Base-by-base conservation (phyloP, 2,329 filamentous ascomycete species). In the Chrysoporthe puriensis region DNA sequence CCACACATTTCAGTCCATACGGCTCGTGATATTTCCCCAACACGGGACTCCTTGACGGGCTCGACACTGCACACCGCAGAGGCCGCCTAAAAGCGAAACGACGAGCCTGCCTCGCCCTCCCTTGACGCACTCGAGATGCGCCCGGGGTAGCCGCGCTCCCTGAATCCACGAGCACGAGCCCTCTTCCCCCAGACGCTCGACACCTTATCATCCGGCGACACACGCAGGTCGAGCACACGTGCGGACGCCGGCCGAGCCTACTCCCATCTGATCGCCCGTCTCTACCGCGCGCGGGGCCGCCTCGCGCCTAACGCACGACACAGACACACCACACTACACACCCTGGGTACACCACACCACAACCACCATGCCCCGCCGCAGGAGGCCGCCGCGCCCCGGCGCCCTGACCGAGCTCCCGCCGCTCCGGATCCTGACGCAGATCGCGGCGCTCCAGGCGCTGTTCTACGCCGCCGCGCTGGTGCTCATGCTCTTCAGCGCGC, bases 391-490 rank as follows among this genome's bases (percentile, higher is more conserved):
- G 63, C 85, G 87, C 73, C 79, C 86, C 59, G 87, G 87, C 77
- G 86, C 87, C 72, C 82, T 88, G 52, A 79, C 85, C 64, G 87
- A 89, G 72, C 83, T 89, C n/a, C 86, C 84, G 13, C 87, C 87
- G 11, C 80, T 88, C 70, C 85, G 83, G 71, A 87, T 89, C 75
- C 82, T 87, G 60, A 77, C 80, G 69, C 87, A 90, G 77, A 89
- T 90, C 74, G 81, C 83, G 54, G 79, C 81, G 14, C 77, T 90
- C 16, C 88, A 90, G 73, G 79, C 78, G 21, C 77, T 87, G 63
- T 88, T 86, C 79, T 88, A 88, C 75, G 76, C 77, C 67, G 79
- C 78, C 21, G 83, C 84, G 8, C 74, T 85, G 43, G 76, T 86
- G 13, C 79, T 88, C 54, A 82, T 86, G 75, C 78, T 88, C 67